Evolutionary conservation across 2,329 filamentous ascomycete species (phyloP), one percentile per base, ranked within the genome.

Genomic region (Emmonsia crescens): DNA sequence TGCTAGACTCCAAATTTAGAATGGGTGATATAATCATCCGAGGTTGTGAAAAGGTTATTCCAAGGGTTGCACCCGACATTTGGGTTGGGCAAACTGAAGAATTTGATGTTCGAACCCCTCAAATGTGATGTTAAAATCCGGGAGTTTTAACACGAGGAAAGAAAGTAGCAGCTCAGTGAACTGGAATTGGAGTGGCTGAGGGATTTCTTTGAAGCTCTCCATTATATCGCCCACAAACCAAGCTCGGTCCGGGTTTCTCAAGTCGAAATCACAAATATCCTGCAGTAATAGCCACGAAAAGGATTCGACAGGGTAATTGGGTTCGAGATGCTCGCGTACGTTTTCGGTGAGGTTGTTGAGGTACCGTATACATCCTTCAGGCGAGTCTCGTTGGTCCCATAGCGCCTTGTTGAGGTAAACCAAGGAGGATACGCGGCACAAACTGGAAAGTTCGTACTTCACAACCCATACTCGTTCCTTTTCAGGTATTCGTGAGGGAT

Each of bases 271-370:
- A 59, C 67, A 74, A 14, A 42, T 48, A 63, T 76, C 74, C 55
- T 75, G 72, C 16, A 77, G 61, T 5, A 77, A 65, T n/a, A 75
- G 63, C 72, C 73, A 77, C 19, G 75, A 58, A 16, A 77, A 70
- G 2, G 73, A 74, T 66, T 77, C 75, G 57, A 73, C 73, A 2
- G 73, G 73, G 3, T 70, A 73, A 58, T 71, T 66, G 19, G 69
- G 70, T 57, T 73, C 71, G 6, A 77, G 69, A 24, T 68, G 72
- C 16, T 72, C 64, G 52, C 63, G 65, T 19, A 72, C 69, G 5
- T 71, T 64, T 8, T 61, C 24, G 27, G 62, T 46, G 1, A 75
- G 49, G 59, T 73, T 64, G 16, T 62, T 57, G 5, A 77, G 67
- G 57, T 74, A 77, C 8, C 73, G 73, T 2, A 62, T 63, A 6